A percentile compares a stretch with the other conserved stretches of the same genome.
phyloP scores from a whole-genome alignment of 768 basidiomycete genomes.

The Kwoniella bestiolae region DNA sequence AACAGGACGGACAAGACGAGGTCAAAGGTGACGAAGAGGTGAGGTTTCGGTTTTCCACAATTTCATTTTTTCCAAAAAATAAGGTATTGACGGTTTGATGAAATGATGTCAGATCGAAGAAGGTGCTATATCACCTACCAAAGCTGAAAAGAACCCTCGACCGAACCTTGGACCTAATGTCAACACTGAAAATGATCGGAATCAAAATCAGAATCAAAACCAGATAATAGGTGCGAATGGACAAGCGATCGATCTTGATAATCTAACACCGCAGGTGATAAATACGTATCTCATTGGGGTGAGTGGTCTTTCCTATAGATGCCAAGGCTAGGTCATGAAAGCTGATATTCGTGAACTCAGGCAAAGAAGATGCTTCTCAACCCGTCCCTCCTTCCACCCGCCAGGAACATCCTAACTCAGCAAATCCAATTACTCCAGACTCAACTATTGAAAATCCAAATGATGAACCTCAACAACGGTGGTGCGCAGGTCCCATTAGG shows the following conservation, averaged over 20 bases:
- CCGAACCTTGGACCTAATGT: conserved; percentile 12
- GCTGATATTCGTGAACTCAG: conserved; percentile 44
- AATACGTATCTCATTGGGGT: conserved; percentile 51
- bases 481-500: conserved; percentile 13
- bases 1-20: conserved; percentile 63
- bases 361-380: conserved; percentile 46
- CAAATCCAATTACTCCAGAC: conserved; percentile 42
- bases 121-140: conserved; percentile 11
- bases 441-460: conserved; percentile 44
- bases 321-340: too few relatives aligned
- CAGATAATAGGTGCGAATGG: conserved; percentile 29
- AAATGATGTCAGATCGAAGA: conserved; percentile 28
- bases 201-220: conserved; percentile 10
- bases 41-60: background rate
- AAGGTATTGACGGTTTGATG: too few relatives aligned
- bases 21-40: conserved; percentile 59
- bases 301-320: conserved; percentile 9
- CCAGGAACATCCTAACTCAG: conserved; percentile 23
- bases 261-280: conserved; percentile 45
- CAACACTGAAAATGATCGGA: too few relatives aligned
- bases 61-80: background rate
- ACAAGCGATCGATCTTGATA: conserved; percentile 38
- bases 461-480: conserved; percentile 33
- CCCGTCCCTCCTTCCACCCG: conserved; percentile 29
- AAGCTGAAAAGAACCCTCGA: conserved; percentile 13